Conservation (phyloP, 2,329 filamentous ascomycete genomes). For the Cytospora piceae region DNA sequence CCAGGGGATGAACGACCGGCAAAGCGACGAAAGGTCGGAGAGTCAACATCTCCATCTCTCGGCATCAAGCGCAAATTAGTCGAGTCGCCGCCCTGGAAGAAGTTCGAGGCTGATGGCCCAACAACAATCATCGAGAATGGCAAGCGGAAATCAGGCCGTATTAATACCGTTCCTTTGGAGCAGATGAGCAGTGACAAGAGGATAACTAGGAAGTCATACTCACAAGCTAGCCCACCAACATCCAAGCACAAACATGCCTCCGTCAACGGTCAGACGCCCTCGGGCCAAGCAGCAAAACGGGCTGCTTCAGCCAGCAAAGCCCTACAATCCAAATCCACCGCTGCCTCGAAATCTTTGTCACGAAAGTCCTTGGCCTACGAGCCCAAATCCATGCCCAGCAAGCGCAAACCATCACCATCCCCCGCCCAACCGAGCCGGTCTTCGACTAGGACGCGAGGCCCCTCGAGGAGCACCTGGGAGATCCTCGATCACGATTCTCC, state of each 20-base stretch:
- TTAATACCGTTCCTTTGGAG: slow-evolving; percentile 61
- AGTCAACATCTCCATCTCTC: slow-evolving; percentile 46
- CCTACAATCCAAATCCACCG: slow-evolving; percentile 24
- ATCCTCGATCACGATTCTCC: slow-evolving; percentile 36
- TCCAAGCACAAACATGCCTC: slow-evolving; percentile 34
- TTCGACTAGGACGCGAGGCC: slow-evolving; percentile 36
- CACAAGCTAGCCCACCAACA: slow-evolving; percentile 39
- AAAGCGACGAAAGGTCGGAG: slow-evolving; percentile 66
- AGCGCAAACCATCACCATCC: slow-evolving; percentile 38
- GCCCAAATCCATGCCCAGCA: slow-evolving; percentile 31
- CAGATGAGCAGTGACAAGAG: slow-evolving; percentile 56
- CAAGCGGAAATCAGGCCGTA: slow-evolving; percentile 67
- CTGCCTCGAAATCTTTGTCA: slow-evolving; percentile 12
- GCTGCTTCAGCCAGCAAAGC: slow-evolving; percentile 39
- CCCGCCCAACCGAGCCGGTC: slow-evolving; percentile 40
- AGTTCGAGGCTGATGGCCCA: slow-evolving; percentile 79
- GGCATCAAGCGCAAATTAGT: slow-evolving; percentile 49
- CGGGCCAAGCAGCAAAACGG: slow-evolving; percentile 36
- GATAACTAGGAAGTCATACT: slow-evolving; percentile 52
- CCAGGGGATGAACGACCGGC: slow-evolving; percentile 54
- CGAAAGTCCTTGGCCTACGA: slow-evolving; percentile 31
- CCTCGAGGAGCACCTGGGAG: slow-evolving; percentile 38
- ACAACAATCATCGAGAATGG: slow-evolving; percentile 81
- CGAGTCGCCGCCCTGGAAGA: slow-evolving; percentile 92
- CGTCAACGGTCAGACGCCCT: slow-evolving; percentile 36